A percentile compares a stretch with the other conserved stretches of the same genome.
Evolutionary conservation across 768 basidiomycete genomes (phyloP).

Genomic region (Coprinopsis marcescibilis): DNA sequence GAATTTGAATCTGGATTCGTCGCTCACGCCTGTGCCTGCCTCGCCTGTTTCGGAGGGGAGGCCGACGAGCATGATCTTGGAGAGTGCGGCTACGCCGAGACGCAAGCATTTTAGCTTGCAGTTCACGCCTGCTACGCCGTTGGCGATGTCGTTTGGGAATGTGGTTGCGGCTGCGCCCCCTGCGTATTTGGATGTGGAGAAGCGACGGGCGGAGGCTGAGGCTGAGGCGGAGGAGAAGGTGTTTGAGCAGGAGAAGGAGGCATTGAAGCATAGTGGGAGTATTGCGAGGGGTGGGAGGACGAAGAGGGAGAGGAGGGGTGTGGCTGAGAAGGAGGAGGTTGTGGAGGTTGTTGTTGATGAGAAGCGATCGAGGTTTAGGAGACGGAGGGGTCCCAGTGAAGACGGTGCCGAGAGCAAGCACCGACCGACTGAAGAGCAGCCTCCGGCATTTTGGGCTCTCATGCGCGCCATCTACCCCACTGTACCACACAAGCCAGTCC

Average conservation of each 20-base stretch:
- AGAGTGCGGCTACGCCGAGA: neutral
- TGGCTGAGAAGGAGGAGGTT: neutral
- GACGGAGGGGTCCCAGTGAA: too few species aligned
- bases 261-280: constrained; percentile 31
- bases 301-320: constrained; percentile 9
- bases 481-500: constrained; percentile 66
- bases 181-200: constrained; percentile 18
- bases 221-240: constrained; percentile 17
- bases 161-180: constrained; percentile 15
- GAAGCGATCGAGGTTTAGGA: too few species aligned
- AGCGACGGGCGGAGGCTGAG: constrained; percentile 23
- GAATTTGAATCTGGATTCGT: too few species aligned
- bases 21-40: constrained; percentile 20
- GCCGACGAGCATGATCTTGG: constrained; percentile 20
- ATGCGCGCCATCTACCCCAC: constrained; percentile 58
- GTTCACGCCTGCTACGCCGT: constrained; percentile 53
- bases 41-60: constrained; percentile 9
- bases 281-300: constrained; percentile 24
- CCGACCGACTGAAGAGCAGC: constrained; percentile 8
- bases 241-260: constrained; percentile 42
- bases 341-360: too few species aligned
- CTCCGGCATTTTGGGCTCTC: constrained; percentile 39
- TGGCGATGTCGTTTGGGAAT: constrained; percentile 21
- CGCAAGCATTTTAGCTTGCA: constrained; percentile 50
- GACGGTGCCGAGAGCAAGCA: constrained; percentile 13